Percentiles rank a stretch among this genome's conserved stretches.
These are phyloP conservation scores for Phalaenopsis aphrodite DNA, from an alignment of 106 monocot species.

Conservation along the genomic window DNA sequence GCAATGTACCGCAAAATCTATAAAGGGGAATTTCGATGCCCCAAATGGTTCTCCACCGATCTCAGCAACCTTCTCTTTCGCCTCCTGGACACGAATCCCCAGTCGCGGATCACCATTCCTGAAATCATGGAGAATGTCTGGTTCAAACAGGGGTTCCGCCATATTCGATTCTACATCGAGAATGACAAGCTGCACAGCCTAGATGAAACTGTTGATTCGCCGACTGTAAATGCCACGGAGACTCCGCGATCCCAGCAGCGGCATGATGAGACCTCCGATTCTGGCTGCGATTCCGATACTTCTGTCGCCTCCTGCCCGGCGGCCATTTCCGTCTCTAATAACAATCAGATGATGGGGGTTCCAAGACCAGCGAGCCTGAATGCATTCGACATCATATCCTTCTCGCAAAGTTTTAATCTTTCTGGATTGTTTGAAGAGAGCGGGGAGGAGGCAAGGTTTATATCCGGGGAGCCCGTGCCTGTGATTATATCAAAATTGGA, in stretches of 20 bases:
- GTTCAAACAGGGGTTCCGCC: constrained; percentile 35
- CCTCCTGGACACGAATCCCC: constrained; percentile 33
- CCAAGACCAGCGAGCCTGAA: constrained; percentile 51
- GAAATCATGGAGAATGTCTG: constrained; percentile 35
- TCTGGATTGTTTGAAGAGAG: constrained; percentile 60
- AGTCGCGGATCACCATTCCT: constrained; percentile 32
- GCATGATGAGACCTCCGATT: constrained; percentile 19
- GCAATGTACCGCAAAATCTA: constrained; percentile 38
- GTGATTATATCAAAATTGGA: constrained; percentile 54
- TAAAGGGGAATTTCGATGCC: constrained; percentile 29
- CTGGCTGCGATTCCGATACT: constrained; percentile 50
- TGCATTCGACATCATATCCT: constrained; percentile 69
- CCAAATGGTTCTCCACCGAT: constrained; percentile 28
- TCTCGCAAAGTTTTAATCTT: constrained; percentile 49
- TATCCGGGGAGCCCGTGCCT: constrained; percentile 40
- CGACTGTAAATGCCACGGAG: neutral
- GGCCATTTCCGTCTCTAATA: neutral
- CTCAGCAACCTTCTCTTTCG: constrained; percentile 11
- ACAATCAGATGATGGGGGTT: neutral
- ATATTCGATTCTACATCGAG: constrained; percentile 44
- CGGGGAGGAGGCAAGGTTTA: constrained; percentile 45
- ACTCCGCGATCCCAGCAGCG: neutral
- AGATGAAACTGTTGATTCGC: constrained; percentile 12
- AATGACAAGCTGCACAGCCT: constrained; percentile 31
- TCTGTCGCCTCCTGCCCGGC: constrained; percentile 61